These are phyloP conservation scores for Cyclotella atomus DNA, from an alignment of 108 stramenopile genomes.

Conservation along the genomic window DNA sequence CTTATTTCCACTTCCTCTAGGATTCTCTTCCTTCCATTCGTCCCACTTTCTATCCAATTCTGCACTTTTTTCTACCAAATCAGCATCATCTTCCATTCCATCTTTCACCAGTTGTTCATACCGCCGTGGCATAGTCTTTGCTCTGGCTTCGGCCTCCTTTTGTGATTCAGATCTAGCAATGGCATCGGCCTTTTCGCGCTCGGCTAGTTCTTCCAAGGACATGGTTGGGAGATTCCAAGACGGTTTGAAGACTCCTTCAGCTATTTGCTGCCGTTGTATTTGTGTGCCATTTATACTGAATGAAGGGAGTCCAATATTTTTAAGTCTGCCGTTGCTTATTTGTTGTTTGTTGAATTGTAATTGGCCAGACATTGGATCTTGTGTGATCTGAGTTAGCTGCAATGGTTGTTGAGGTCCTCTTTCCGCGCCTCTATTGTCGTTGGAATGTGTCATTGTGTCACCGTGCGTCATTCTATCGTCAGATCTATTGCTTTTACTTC, in stretches of 20 bases:
- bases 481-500: constrained; percentile 17
- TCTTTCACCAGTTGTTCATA: constrained; percentile 90
- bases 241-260: constrained; percentile 90
- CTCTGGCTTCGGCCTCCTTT: constrained; percentile 66
- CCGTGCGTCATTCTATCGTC: constrained; percentile 23
- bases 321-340: constrained; percentile 57
- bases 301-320: background rate
- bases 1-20: constrained; percentile 96
- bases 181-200: constrained; percentile 83
- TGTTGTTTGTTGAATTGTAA: constrained; percentile 73
- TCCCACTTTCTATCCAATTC: constrained; percentile 94
- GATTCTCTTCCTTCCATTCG: constrained; percentile 96
- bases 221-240: constrained; percentile 96
- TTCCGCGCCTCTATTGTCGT: background rate
- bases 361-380: constrained; percentile 70
- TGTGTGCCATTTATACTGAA: background rate
- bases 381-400: constrained; percentile 82
- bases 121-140: constrained; percentile 58
- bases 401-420: constrained; percentile 16
- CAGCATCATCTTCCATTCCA: constrained; percentile 91
- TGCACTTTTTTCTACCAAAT: constrained; percentile 86
- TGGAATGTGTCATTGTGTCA: too few species aligned
- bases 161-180: constrained; percentile 76
- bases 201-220: constrained; percentile 93
- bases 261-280: constrained; percentile 73